These are phyloP conservation scores for Copromyces sp. DNA, from an alignment of 495 filamentous ascomycete genomes.

Conservation along the genomic window DNA sequence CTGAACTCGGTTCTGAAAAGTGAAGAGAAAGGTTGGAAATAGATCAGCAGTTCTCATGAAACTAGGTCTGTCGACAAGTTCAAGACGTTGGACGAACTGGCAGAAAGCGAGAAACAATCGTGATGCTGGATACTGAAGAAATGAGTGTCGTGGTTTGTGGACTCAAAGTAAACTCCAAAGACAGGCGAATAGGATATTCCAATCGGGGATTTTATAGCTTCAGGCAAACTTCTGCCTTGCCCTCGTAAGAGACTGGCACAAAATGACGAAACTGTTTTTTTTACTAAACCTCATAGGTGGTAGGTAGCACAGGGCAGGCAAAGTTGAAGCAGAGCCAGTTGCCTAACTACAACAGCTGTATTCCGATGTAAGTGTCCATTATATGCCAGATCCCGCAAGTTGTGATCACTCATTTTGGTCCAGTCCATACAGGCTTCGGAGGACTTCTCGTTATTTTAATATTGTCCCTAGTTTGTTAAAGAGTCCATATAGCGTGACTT, in stretches of 20 bases:
- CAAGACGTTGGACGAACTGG: neutral
- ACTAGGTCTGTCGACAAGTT: neutral
- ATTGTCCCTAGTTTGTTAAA: neutral
- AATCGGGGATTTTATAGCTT: neutral
- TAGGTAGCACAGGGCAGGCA: neutral
- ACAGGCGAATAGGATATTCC: neutral
- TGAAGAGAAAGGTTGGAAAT: neutral
- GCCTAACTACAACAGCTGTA: neutral
- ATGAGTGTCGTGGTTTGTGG: neutral
- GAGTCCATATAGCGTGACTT: neutral
- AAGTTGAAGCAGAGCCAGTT: neutral
- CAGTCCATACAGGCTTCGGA: neutral
- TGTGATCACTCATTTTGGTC: neutral
- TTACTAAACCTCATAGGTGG: neutral
- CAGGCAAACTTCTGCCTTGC: neutral
- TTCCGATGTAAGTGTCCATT: neutral
- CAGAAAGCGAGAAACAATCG: neutral
- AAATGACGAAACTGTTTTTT: neutral
- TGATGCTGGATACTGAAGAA: neutral
- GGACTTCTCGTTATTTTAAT: neutral
- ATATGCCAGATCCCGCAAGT: neutral
- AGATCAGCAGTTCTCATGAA: neutral
- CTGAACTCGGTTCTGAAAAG: neutral
- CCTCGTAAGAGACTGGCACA: neutral
- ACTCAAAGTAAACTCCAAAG: neutral